A percentile compares a stretch with the other conserved stretches of the same genome.
Evolutionary conservation across 2,329 filamentous ascomycete species (phyloP).

Genomic region (Rhinocladiella similis): DNA sequence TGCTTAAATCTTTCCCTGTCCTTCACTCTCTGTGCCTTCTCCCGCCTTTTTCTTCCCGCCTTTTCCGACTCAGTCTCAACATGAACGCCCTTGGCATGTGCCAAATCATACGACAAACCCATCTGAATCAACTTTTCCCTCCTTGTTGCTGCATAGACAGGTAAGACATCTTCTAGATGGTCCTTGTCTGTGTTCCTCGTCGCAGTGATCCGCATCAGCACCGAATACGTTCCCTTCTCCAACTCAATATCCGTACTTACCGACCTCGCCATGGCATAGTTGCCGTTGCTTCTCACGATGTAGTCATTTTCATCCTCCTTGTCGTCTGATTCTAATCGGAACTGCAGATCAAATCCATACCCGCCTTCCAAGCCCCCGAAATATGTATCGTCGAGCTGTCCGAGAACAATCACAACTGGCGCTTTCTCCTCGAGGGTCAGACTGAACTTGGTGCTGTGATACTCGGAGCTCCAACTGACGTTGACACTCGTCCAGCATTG

Average conservation of each 20-base stretch:
- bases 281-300: slow-evolving; percentile 57
- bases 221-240: slow-evolving; percentile 71
- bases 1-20: slow-evolving; percentile 40
- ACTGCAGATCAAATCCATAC: slow-evolving; percentile 59
- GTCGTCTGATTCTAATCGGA: slow-evolving; percentile 51
- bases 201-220: slow-evolving; percentile 74
- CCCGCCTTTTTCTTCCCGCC: slow-evolving; percentile 6
- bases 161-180: slow-evolving; percentile 59
- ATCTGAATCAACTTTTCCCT: slow-evolving; percentile 69
- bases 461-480: slow-evolving; percentile 60
- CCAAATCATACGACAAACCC: slow-evolving; percentile 48
- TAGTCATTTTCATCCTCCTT: slow-evolving; percentile 61
- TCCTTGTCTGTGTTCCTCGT: slow-evolving; percentile 52
- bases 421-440: slow-evolving; percentile 54
- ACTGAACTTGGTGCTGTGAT: slow-evolving; percentile 61
- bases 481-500: slow-evolving; percentile 63
- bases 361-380: slow-evolving; percentile 58
- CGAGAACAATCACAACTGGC: slow-evolving; percentile 59
- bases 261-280: slow-evolving; percentile 67
- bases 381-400: slow-evolving; percentile 62
- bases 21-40: slow-evolving; percentile 34
- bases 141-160: slow-evolving; percentile 59
- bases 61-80: slow-evolving; percentile 36
- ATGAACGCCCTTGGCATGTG: slow-evolving; percentile 44
- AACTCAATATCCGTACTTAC: slow-evolving; percentile 76